Percentiles rank a stretch among this genome's conserved stretches.
phyloP scores from a whole-genome alignment of 164 flowering plant species.

The Piper betle region DNA sequence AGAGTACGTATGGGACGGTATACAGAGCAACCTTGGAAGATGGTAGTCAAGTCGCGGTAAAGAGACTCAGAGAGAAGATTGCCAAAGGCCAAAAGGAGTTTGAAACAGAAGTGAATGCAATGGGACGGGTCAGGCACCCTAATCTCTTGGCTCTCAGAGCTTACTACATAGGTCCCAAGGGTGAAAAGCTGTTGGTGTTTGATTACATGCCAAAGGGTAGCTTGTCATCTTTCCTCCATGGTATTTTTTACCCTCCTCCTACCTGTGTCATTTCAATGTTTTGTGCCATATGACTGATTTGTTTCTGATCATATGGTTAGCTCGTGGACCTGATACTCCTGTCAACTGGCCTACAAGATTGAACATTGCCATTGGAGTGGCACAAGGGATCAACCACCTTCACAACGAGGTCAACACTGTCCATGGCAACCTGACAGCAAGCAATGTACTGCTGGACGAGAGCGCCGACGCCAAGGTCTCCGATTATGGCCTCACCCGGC shows the following conservation, averaged over 20 bases:
- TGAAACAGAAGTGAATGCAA: slow-evolving; percentile 52
- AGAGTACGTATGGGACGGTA: slow-evolving; percentile 80
- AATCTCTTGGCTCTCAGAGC: slow-evolving; percentile 80
- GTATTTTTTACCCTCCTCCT: slow-evolving; percentile 15
- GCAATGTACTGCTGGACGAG: slow-evolving; percentile 72
- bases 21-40: slow-evolving; percentile 93
- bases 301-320: slow-evolving; percentile 18
- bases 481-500: slow-evolving; percentile 73
- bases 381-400: slow-evolving; percentile 56
- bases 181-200: slow-evolving; percentile 94
- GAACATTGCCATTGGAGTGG: slow-evolving; percentile 58
- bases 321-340: slow-evolving; percentile 67
- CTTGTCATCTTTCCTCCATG: slow-evolving; percentile 89
- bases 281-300: neutral
- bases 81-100: slow-evolving; percentile 78
- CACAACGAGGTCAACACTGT: slow-evolving; percentile 55
- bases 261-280: neutral
- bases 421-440: slow-evolving; percentile 83
- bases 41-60: slow-evolving; percentile 79
- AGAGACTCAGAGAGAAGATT: slow-evolving; percentile 83
- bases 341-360: slow-evolving; percentile 79
- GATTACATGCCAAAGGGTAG: slow-evolving; percentile 90
- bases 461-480: slow-evolving; percentile 51
- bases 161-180: slow-evolving; percentile 90
- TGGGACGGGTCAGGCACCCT: slow-evolving; percentile 74